phyloP scores from a whole-genome alignment of 495 filamentous ascomycete genomes.

The Ramalina intermedia region DNA sequence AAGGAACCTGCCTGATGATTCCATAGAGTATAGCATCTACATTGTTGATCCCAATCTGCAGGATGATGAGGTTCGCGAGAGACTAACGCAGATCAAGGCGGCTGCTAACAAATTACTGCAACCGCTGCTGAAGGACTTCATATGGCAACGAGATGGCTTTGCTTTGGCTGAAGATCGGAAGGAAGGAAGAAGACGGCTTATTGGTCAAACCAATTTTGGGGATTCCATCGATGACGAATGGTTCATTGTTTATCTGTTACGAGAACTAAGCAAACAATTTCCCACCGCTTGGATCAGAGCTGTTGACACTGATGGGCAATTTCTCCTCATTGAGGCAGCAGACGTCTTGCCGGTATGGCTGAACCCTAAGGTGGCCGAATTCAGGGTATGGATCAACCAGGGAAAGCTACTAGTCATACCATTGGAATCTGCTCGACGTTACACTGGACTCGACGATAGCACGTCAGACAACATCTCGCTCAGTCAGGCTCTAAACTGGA shows the following conservation, averaged over 20 bases:
- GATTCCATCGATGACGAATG: constrained; percentile 96
- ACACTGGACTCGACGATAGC: constrained; percentile 22
- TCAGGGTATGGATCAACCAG: constrained; percentile 71
- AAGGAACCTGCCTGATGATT: constrained; percentile 60
- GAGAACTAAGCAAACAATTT: constrained; percentile 60
- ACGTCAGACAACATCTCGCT: constrained; percentile 39
- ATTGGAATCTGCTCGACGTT: constrained; percentile 20
- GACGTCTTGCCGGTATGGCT: constrained; percentile 79
- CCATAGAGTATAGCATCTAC: constrained; percentile 73
- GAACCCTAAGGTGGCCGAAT: constrained; percentile 76
- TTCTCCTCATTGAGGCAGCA: constrained; percentile 87
- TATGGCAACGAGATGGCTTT: constrained; percentile 86
- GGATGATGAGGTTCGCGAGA: constrained; percentile 37
- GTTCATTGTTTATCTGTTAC: constrained; percentile 85
- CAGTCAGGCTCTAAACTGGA: constrained; percentile 41
- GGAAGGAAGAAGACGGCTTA: constrained; percentile 44
- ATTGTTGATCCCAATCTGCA: constrained; percentile 40
- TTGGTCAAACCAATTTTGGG: constrained; percentile 68
- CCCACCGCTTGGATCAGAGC: constrained; percentile 68
- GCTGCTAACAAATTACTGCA: constrained; percentile 47
- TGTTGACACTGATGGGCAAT: constrained; percentile 82
- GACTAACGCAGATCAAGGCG: constrained; percentile 57
- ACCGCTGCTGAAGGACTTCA: constrained; percentile 61
- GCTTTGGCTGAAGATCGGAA: constrained; percentile 43
- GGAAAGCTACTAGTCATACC: constrained; percentile 66